Evolutionary conservation across 1,284 basidiomycete species (phyloP), one percentile per base, ranked within the genome.

Genomic region (Kalmanozyma brasiliensis): DNA sequence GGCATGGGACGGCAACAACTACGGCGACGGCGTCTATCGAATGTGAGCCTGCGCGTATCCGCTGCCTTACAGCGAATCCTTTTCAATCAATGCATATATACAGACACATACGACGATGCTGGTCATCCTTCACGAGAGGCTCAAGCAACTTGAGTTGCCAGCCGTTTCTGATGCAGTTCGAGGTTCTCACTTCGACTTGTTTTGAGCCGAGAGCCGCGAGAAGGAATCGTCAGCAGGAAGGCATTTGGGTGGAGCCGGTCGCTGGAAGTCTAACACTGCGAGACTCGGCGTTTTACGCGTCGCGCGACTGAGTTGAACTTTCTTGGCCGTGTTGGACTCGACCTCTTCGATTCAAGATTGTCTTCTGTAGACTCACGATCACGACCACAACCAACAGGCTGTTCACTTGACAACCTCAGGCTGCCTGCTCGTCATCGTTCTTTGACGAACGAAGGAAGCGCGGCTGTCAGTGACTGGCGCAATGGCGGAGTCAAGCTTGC

Each of bases 1-100:
- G 9, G 74, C 76, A 14, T 78, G 76, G 76, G 76, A 78, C 37
- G 76, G 76, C 19, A 78, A 78, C 60, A 62, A 53, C 49, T 62
- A 66, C 34, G 73, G 65, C 3, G 52, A 67, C n/a, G 73, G 73
- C 32, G 73, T 74, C 26, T 74, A 72, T 23, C 33, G 44, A 32
- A 49, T 49, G 47, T 49, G n/a, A 48, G 26, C 16, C 11, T 38
- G 26, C 16, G 10, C 11, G 10, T 4, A 3, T 29, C 34, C 23
- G 24, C 11, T 20, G 16, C 17, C 23, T 29, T 29, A 7, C 11
- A n/a, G n/a, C n/a, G n/a, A n/a, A n/a, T n/a, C n/a, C n/a, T n/a
- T n/a, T n/a, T n/a, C 26, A 29, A 29, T 29, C 26, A 29, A 29
- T 29, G 26, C 26, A 29, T 35, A 8, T 14, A 8, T 35, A 35